Percentiles rank a stretch among this genome's conserved stretches.
Evolutionary conservation across 371 early-diverging fungal genomes (phyloP).

Genomic region (Syncephalastrum sp.): DNA sequence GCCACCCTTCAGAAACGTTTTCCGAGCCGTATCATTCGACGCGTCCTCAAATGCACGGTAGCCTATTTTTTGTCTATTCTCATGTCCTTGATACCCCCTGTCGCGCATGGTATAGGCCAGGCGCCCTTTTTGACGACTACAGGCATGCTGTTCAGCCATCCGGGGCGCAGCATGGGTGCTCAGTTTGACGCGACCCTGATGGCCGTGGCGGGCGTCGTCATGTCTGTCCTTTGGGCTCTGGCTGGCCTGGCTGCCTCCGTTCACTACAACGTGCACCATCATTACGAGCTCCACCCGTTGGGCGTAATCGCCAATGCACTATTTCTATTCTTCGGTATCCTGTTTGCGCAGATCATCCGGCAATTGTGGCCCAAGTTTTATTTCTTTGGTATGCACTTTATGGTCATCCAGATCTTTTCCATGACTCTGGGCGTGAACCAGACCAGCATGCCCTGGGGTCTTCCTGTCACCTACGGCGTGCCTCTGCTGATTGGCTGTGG

Average conservation of each 20-base stretch:
- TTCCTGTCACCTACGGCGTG: conserved; percentile 16
- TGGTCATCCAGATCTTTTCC: conserved; percentile 28
- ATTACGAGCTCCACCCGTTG: conserved; percentile 2
- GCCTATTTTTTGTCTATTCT: conserved; percentile 47
- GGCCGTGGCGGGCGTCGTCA: conserved; percentile 28
- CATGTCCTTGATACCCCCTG: conserved; percentile 39
- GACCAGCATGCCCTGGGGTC: neutral
- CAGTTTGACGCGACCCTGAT: conserved; percentile 42
- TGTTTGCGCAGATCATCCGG: conserved; percentile 22
- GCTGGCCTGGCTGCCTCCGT: conserved; percentile 23
- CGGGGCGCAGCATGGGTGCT: conserved; percentile 47
- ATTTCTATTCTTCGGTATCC: conserved; percentile 16
- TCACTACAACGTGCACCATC: conserved; percentile 25
- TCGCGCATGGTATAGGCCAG: conserved; percentile 34
- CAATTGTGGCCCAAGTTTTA: conserved; percentile 23
- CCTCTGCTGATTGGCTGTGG: conserved; percentile 26
- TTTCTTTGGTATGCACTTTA: conserved; percentile 31
- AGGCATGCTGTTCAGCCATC: conserved; percentile 41
- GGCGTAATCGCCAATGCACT: conserved; percentile 7
- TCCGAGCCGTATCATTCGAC: conserved; percentile 48
- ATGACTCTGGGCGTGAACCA: conserved; percentile 16
- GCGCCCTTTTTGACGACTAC: conserved; percentile 44
- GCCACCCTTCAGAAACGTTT: conserved; percentile 29
- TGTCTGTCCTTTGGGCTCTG: conserved; percentile 16
- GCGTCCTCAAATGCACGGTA: conserved; percentile 51